Evolutionary conservation across 176 grass and related monocot species (phyloP), one percentile per base, ranked within the genome.

Genomic region (Cymbopogon citratus): DNA sequence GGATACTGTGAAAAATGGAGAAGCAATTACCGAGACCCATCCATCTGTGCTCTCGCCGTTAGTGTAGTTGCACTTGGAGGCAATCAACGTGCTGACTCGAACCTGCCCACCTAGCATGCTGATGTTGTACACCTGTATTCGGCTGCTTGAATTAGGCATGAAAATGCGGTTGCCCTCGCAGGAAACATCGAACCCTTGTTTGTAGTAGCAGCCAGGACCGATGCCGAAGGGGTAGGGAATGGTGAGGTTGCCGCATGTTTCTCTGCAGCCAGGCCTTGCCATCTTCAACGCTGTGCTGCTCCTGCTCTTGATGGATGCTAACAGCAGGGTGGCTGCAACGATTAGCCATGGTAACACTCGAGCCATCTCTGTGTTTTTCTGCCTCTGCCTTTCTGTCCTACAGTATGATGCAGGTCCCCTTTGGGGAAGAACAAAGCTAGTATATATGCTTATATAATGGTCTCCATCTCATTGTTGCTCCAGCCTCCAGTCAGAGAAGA

Each of bases 161-260:
- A 56, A 87, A 52, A n/a, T 41, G 5, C 0, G 75, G 19, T 83
- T 63, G 40, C 27, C 36, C 74, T 78, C 80, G 4, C 86, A 87
- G 33, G 86, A 88, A 73, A 83, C 59, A 3, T 79, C 80, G 0
- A 88, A 88, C 3, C 80, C 86, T 46, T 12, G 13, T 19, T 0
- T 21, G 36, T 74, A n/a, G 18, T n/a, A 88, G 74, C 86, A 87
- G 31, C 56, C 86, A 7, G 35, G 8, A 56, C 86, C 66, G 65
- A 87, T 83, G 74, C 85, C 80, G 6, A 87, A 87, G 66, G 85
- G 85, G 52, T 87, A 87, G 14, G 80, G 64, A 29, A 78, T 83
- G 23, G 41, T 78, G 41, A 83, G 73, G 43, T 78, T 12, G 34
- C 74, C 74, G 2, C 86, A 77, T 65, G 66, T 72, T 57, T 83